Evolutionary conservation across 768 basidiomycete genomes (phyloP).

Genomic region (Holtermanniella nyarrowii): DNA sequence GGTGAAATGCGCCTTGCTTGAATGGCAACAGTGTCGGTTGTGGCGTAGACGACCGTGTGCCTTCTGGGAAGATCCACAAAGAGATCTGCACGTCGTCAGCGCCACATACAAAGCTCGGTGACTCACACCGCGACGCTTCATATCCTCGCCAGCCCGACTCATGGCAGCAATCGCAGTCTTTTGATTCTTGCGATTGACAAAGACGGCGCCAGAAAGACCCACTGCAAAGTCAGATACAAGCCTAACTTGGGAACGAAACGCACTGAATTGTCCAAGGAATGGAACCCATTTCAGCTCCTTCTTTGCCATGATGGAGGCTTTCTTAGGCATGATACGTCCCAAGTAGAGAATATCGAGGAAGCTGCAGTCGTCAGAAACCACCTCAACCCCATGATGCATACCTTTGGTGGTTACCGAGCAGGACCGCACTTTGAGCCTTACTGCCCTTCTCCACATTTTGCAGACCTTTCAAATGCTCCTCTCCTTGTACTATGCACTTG

Average conservation of each 20-base stretch:
- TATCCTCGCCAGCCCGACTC: conserved; percentile 60
- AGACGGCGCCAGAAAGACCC: conserved; percentile 80
- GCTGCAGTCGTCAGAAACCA: conserved; percentile 48
- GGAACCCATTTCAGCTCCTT: conserved; percentile 73
- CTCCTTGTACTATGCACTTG: conserved; percentile 70
- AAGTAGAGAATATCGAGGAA: conserved; percentile 53
- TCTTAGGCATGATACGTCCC: conserved; percentile 71
- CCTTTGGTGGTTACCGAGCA: conserved; percentile 82
- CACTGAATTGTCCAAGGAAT: conserved; percentile 67
- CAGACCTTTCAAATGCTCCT: conserved; percentile 54
- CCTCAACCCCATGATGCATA: conserved; percentile 13
- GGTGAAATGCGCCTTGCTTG: conserved; percentile 96
- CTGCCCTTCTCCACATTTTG: conserved; percentile 20
- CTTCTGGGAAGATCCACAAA: conserved; percentile 92
- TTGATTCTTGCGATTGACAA: conserved; percentile 76
- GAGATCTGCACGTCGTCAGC: conserved; percentile 48
- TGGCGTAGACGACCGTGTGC: conserved; percentile 66
- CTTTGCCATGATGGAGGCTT: conserved; percentile 83
- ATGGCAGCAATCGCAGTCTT: conserved; percentile 62
- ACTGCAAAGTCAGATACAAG: conserved; percentile 40
- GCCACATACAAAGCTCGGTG: neutral
- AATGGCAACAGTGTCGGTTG: conserved; percentile 64
- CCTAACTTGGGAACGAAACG: neutral
- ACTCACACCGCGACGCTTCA: conserved; percentile 50
- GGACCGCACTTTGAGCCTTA: conserved; percentile 55